Percentiles rank a stretch among this genome's conserved stretches.
Evolutionary conservation across 2,329 filamentous ascomycete genomes (phyloP).

Genomic region (Trichoderma sp.): DNA sequence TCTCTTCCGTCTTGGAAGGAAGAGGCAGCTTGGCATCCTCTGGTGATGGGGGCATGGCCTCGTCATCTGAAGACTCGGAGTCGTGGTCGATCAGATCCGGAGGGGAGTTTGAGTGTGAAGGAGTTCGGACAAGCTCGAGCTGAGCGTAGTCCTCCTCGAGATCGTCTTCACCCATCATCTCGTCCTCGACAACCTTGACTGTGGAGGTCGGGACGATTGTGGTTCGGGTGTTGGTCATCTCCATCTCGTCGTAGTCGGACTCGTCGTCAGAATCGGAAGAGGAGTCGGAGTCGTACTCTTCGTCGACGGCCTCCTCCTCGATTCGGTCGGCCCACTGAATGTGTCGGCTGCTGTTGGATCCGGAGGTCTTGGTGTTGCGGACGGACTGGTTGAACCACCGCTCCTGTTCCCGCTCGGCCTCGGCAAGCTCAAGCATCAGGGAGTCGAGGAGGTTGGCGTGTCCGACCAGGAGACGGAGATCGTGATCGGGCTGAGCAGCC

Average conservation of each 20-base stretch:
- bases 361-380: conserved; percentile 64
- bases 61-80: conserved; percentile 68
- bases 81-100: conserved; percentile 70
- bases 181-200: conserved; percentile 39
- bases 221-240: conserved; percentile 48
- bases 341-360: conserved; percentile 60
- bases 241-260: conserved; percentile 51
- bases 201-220: conserved; percentile 30
- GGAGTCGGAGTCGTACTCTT: conserved; percentile 61
- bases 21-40: conserved; percentile 57
- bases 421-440: conserved; percentile 86
- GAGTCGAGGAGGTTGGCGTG: conserved; percentile 98
- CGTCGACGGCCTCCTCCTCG: conserved; percentile 58
- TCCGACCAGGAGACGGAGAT: conserved; percentile 91
- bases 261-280: conserved; percentile 49
- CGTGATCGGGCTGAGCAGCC: conserved; percentile 85
- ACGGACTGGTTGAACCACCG: conserved; percentile 97
- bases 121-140: conserved; percentile 65
- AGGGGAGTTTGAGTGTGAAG: conserved; percentile 62
- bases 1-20: conserved; percentile 43
- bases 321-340: conserved; percentile 85
- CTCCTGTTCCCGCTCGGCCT: conserved; percentile 93
- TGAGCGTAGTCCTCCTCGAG: conserved; percentile 64
- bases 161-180: conserved; percentile 49
- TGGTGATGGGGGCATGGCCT: conserved; percentile 73